These are phyloP conservation scores for Zygoascus meyerae DNA, from an alignment of 1,139 yeast genomes.

Conservation along the genomic window DNA sequence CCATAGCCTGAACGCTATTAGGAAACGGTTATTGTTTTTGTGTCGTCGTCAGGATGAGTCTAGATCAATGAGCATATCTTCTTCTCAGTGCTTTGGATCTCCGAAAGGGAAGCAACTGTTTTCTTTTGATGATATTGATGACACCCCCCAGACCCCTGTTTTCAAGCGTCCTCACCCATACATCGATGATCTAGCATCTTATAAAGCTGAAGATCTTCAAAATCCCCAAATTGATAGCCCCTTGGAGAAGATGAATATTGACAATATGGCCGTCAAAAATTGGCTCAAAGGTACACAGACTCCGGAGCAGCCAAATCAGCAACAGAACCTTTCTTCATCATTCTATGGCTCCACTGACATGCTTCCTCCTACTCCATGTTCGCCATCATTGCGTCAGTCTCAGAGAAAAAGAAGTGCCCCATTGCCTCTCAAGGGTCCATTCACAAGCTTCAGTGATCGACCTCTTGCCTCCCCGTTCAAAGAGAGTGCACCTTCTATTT, in stretches of 20 bases:
- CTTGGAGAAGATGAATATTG: conserved; percentile 3
- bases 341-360: conserved; percentile 2
- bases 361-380: conserved; percentile 14
- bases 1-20: conserved; percentile 30
- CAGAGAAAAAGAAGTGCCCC: conserved; percentile 5
- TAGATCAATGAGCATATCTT: background rate
- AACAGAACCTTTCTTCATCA: background rate
- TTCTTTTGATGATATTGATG: conserved; percentile 1
- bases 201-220: background rate
- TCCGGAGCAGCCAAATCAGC: background rate
- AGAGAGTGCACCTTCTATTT: conserved; percentile 14
- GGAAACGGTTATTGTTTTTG: conserved; percentile 30
- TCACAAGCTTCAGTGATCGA: conserved; percentile 6
- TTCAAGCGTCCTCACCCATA: conserved; percentile 6
- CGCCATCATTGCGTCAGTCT: conserved; percentile 10
- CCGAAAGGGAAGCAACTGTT: conserved; percentile 2
- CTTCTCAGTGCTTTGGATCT: conserved; percentile 5
- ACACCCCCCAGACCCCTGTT: conserved; percentile 3
- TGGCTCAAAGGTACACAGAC: conserved; percentile 12
- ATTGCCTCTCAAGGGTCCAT: background rate
- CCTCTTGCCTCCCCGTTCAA: conserved; percentile 29
- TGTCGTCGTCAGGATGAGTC: conserved; percentile 20
- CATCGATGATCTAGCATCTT: conserved; percentile 6
- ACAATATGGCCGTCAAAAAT: conserved; percentile 9
- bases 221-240: background rate